These are phyloP conservation scores for Arctium minus DNA, from an alignment of 129 eudicot species.

Conservation along the genomic window DNA sequence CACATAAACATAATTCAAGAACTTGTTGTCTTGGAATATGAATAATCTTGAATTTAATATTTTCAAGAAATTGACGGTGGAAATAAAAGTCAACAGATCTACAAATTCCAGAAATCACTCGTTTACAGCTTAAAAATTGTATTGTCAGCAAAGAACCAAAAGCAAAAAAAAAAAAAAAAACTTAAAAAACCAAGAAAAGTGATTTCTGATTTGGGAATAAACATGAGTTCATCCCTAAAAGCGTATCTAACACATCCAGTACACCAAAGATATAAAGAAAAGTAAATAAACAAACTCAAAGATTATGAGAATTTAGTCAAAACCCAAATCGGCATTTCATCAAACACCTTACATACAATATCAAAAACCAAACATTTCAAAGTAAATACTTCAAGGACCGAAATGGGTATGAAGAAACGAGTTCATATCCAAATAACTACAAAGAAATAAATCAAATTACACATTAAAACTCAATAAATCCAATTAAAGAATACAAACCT, in stretches of 20 bases:
- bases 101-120: conserved; percentile 13
- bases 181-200: conserved; percentile 6
- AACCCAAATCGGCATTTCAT: conserved; percentile 16
- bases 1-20: conserved; percentile 1
- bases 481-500: conserved; percentile 37
- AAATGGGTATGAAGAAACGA: conserved; percentile 5
- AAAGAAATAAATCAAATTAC: not conserved
- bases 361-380: not conserved
- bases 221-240: conserved; percentile 16
- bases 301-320: not conserved
- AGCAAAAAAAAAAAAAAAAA: not conserved
- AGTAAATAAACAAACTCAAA: not conserved
- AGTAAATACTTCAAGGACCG: not conserved
- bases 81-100: conserved; percentile 33
- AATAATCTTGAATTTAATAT: conserved; percentile 1
- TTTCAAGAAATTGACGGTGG: conserved; percentile 6
- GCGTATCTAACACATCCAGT: conserved; percentile 16
- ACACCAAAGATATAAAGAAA: not conserved
- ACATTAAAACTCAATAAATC: not conserved
- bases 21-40: conserved; percentile 8
- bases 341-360: conserved; percentile 28
- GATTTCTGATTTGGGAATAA: conserved; percentile 19
- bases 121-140: conserved; percentile 21
- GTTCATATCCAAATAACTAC: not conserved
- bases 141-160: conserved; percentile 14